Base-by-base conservation (phyloP, 1,284 basidiomycete species). In the Pisolithus thermaeus region DNA sequence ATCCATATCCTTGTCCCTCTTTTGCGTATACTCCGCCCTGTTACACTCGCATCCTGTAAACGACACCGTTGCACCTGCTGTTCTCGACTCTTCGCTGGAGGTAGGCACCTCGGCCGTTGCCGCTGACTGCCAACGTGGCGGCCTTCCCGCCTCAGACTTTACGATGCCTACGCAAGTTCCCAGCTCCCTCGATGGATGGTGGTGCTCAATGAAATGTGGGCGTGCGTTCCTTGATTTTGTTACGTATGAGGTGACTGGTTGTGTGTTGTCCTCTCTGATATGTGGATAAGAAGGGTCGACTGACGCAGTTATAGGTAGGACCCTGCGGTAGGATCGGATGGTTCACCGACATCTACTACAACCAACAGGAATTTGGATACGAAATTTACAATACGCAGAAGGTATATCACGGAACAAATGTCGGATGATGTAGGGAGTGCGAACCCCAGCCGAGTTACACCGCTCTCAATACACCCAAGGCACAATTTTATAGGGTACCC, bases 271-370 rank as follows among this genome's bases (percentile, higher is more conserved):
- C 32, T 14, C 47, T 12, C 22, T 5, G 39, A 7, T 27, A 43
- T 43, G 20, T 27, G 28, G 12, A 14, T 22, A 49, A 37, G 22
- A 27, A 28, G 9, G 8, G 28, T 20, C 8, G 22, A 3, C 44
- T 16, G 40, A 37, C 18, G 47, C 53, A 35, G 59, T 25, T 27
- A 28, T 45, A 81, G 79, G 80, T 51, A 0, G 76, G 78, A 25
- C 66, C 73, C 11, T 74, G 75, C 3, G 84, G 84, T 16, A 83
- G 84, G 30, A 69, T 89, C 20, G 88, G 87, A 11, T 90, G 87
- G 87, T 90, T 90, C 61, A 81, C 82, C 43, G 86, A 89, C 61
- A 82, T 88, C 45, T 89, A 86, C 61, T 79, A 79, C 2, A 84
- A 89, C 60, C 56, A 66, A 52, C 74, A 80, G 63, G 83, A 84